Evolutionary conservation across 768 basidiomycete species (phyloP), one percentile per base, ranked within the genome.

Genomic region (Xerocomellus amylosporus): DNA sequence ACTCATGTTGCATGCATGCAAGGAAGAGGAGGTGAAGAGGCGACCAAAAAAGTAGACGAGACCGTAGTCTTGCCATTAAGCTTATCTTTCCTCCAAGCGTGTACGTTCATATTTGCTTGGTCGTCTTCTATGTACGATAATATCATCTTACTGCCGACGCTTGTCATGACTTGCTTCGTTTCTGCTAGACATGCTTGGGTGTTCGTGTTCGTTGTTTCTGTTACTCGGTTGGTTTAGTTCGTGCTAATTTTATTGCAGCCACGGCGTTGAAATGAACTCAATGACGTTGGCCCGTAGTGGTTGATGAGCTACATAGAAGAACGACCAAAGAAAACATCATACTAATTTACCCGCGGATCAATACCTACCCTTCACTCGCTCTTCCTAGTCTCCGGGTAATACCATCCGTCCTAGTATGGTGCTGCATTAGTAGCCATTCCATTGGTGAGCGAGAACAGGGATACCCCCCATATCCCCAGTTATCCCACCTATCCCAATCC

Each of bases 21-120:
- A 90, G 71, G 89, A 93, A 47, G 90, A 93, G 20, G 90, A 93
- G 71, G 87, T 92, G 51, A 89, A 82, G 73, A 87, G 87, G 75
- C 75, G 79, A 51, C 69, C 69, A 19, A 71, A 71, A 53, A 72
- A 72, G 53, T 71, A 72, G 51, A 48, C 8, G 22, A 51, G 34
- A 28, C 4, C 14, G 7, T 47, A 9, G 7, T 15, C 5, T 38
- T 41, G 43, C 24, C 38, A 34, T 42, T 43, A 8, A 41, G 39
- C 43, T 36, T 54, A 61, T 54, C 37, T 51, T 46, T 49, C 12
- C 4, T 30, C 37, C 22, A 49, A 31, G 34, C 51, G 36, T 53
- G 46, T 48, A 39, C 41, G 34, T 44, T 31, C 30, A 31, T 53
- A 42, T 40, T 54, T 51, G 50, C 42, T 46, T 19, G 17, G 47